phyloP scores from a whole-genome alignment of 2,329 filamentous ascomycete species.

The Tolypocladium nubicola region DNA sequence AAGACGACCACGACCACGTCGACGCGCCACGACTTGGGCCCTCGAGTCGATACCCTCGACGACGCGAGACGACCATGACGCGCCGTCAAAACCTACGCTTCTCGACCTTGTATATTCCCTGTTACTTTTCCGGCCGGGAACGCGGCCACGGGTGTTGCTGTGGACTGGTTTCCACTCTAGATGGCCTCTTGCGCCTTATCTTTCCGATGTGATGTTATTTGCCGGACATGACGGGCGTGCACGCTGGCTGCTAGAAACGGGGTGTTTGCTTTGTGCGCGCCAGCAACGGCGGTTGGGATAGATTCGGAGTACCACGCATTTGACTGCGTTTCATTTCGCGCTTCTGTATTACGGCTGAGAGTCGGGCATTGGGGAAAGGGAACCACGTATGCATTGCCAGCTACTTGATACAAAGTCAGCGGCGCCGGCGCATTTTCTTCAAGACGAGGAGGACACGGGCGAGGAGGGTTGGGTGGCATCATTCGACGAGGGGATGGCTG shows the following conservation, averaged over 20 bases:
- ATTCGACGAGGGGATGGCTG: background rate
- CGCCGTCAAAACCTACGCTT: background rate
- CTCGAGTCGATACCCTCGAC: background rate
- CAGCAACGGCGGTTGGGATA: background rate
- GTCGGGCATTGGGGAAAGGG: background rate
- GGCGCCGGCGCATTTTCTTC: background rate
- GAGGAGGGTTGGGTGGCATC: background rate
- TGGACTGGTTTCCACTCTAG: background rate
- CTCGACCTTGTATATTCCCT: background rate
- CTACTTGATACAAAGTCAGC: conserved; percentile 1
- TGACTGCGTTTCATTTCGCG: background rate
- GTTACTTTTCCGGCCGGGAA: background rate
- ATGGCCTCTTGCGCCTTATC: background rate
- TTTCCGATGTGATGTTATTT: background rate
- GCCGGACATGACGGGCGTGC: background rate
- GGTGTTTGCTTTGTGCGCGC: background rate
- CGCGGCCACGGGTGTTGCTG: background rate
- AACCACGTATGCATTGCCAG: conserved; percentile 1
- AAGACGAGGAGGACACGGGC: background rate
- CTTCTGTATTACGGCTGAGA: background rate
- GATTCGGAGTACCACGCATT: background rate
- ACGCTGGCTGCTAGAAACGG: background rate
- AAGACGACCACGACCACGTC: background rate
- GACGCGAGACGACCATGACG: background rate
- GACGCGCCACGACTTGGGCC: background rate